phyloP scores from a whole-genome alignment of 2,329 filamentous ascomycete species.

The Lithohypha guttulata region DNA sequence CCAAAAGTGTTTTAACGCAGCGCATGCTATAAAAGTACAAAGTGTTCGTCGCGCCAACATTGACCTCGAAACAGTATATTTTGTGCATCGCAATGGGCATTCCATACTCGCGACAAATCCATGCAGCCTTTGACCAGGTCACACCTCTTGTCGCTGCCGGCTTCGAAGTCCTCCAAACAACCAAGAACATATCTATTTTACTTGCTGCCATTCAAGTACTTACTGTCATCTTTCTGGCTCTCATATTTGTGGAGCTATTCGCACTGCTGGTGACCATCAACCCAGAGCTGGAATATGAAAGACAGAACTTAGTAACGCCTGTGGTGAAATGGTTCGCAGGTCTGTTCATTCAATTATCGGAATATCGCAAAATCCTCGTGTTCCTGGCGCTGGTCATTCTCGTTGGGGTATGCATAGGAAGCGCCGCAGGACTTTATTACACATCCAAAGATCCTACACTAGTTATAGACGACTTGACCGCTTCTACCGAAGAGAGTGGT shows the following conservation, averaged over 20 bases:
- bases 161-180: conserved; percentile 40
- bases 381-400: conserved; percentile 34
- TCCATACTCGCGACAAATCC: conserved; percentile 43
- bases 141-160: conserved; percentile 41
- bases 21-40: too few relatives aligned
- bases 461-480: not conserved
- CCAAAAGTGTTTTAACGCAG: too few relatives aligned
- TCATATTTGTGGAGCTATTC: conserved; percentile 31
- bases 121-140: conserved; percentile 43
- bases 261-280: conserved; percentile 37
- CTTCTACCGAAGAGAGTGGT: not conserved
- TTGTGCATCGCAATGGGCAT: too few relatives aligned
- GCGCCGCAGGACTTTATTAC: conserved; percentile 1
- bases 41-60: too few relatives aligned
- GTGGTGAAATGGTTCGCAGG: conserved; percentile 27
- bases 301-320: conserved; percentile 34
- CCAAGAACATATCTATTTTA: conserved; percentile 40
- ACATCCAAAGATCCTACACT: conserved; percentile 4
- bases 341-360: conserved; percentile 34
- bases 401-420: conserved; percentile 4
- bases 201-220: conserved; percentile 39
- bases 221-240: conserved; percentile 31
- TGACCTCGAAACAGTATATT: too few relatives aligned
- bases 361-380: conserved; percentile 61
- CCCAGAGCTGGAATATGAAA: conserved; percentile 37